Base-by-base conservation (phyloP, 495 filamentous ascomycete species). In the Trypethelium eluteriae region DNA sequence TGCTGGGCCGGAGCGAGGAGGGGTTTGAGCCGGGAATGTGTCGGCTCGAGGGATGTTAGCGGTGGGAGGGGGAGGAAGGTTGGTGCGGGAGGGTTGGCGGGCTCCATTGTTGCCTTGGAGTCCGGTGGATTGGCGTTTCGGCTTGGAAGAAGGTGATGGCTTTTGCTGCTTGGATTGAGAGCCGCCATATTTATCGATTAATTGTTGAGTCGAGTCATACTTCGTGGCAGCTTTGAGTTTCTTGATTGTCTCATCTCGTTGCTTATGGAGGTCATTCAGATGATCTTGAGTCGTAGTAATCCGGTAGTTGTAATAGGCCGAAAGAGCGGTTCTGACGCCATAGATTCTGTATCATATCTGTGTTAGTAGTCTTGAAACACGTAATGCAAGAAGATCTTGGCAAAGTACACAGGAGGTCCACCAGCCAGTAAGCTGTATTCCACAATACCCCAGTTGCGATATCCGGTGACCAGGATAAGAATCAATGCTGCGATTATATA, bases 141-240 rank as follows among this genome's bases (percentile, higher is more conserved):
- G 59, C 64, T 70, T 14, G 70, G 65, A 3, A 11, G 66, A 62
- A 64, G 66, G 18, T 68, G 62, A 5, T 67, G 53, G 0, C 38
- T 47, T 63, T 34, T 39, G 53, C 4, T 16, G 63, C 59, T 71
- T 67, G 35, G 49, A 32, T n/a, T 70, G 69, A 3, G 68, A 49
- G 0, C 85, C 89, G 46, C 90, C 93, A 74, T 98, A 98, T 73
- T 96, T 98, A 72, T 98, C 89, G 2, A 98, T 84, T 62, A 98
- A 77, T 71, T 96, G 86, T 73, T 95, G 89, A 16, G 94, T 98
- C 6, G 92, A 92, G 76, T 96, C 89, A 78, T 95, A 98, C 74
- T 90, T 96, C 41, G 94, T 98, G 25, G 92, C 92, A 38, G 85
- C 84, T 77, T 98, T 98, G 62, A 98, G 85, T 77, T 92, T 93